A percentile compares a stretch with the other conserved stretches of the same genome.
phyloP scores from a whole-genome alignment of 805 yeast species.

The Starmerella vaccinii region DNA sequence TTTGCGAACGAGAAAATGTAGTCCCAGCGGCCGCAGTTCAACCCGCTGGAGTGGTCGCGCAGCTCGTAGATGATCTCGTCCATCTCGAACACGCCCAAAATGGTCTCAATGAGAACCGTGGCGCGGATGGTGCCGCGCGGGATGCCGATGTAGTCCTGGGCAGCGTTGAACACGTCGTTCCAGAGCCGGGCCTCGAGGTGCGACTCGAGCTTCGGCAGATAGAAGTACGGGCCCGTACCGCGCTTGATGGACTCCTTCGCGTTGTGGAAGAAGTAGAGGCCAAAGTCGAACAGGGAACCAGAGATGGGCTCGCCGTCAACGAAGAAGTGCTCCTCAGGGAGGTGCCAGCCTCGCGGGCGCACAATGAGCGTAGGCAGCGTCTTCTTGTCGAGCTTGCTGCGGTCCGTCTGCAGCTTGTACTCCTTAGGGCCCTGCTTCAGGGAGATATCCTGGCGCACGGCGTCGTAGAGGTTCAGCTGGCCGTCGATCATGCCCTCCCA shows the following conservation, averaged over 20 bases:
- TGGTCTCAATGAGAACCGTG: conserved; percentile 61
- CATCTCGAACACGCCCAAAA: conserved; percentile 67
- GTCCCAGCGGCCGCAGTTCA: conserved; percentile 73
- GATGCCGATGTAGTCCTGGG: conserved; percentile 54
- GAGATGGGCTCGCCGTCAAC: conserved; percentile 61
- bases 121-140: conserved; percentile 64
- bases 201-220: conserved; percentile 68
- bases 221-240: conserved; percentile 63
- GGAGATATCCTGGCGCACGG: conserved; percentile 47
- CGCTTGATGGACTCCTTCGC: conserved; percentile 47
- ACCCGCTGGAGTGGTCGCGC: conserved; percentile 59
- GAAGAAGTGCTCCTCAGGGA: conserved; percentile 52
- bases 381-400: conserved; percentile 31
- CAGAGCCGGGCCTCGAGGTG: conserved; percentile 66
- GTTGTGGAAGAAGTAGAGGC: conserved; percentile 58
- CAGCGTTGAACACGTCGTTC: conserved; percentile 57
- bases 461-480: conserved; percentile 61
- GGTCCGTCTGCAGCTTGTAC: conserved; percentile 45
- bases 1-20: conserved; percentile 63
- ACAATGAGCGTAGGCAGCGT: conserved; percentile 45
- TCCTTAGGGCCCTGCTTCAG: conserved; percentile 33
- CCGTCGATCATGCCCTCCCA: conserved; percentile 60
- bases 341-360: conserved; percentile 64
- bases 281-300: conserved; percentile 61
- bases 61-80: conserved; percentile 68